These are phyloP conservation scores for Psilocybe cubensis DNA, from an alignment of 768 basidiomycete species.

Conservation along the genomic window DNA sequence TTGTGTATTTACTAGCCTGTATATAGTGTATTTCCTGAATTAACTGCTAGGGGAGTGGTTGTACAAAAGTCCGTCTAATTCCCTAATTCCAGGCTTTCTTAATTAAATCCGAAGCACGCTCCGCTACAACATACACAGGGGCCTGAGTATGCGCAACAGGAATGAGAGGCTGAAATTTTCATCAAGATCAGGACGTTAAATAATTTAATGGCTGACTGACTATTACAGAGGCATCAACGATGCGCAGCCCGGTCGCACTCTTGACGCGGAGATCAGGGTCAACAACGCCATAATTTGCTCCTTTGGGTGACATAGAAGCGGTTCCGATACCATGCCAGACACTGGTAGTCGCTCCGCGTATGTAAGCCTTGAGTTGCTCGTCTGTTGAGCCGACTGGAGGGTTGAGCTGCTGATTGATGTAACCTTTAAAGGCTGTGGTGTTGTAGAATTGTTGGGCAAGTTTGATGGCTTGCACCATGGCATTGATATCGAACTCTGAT, in stretches of 20 bases:
- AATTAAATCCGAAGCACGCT: neutral
- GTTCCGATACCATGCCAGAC: neutral
- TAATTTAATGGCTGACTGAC: too few relatives aligned
- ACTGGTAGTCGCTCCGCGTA: neutral
- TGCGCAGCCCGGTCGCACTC: neutral
- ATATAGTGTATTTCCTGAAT: too few relatives aligned
- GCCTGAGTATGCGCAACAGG: conserved; percentile 1
- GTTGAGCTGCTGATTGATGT: neutral
- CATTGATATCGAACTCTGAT: conserved; percentile 2
- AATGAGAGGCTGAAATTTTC: neutral
- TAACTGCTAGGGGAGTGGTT: too few relatives aligned
- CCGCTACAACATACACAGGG: neutral
- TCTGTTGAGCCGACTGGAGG: neutral
- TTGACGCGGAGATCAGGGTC: conserved; percentile 1
- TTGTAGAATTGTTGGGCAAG: neutral
- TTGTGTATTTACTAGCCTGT: too few relatives aligned
- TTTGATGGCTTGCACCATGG: conserved; percentile 11
- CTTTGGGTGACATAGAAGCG: neutral
- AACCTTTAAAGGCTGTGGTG: neutral
- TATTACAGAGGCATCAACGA: conserved; percentile 2
- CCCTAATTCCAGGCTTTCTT: neutral
- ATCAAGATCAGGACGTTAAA: neutral
- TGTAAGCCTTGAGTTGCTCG: neutral
- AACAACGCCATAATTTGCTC: neutral
- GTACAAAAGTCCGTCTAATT: too few relatives aligned